A percentile compares a stretch with the other conserved stretches of the same genome.
Evolutionary conservation across 1,284 basidiomycete genomes (phyloP).

Genomic region (Ceratobasidium papillatum): DNA sequence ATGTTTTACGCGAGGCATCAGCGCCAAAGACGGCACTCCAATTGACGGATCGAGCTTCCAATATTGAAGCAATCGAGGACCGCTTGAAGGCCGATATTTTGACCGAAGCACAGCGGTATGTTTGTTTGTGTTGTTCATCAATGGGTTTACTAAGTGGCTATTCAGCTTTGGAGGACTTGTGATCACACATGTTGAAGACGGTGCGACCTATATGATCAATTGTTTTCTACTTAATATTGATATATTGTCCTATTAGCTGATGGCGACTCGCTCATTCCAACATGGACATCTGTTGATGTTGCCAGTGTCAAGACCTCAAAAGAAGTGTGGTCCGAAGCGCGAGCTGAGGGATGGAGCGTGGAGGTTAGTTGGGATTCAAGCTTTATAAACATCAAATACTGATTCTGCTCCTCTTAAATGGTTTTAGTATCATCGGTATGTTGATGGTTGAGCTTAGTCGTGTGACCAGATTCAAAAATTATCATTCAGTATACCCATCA

Average conservation of each 20-base stretch:
- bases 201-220: conserved; percentile 53
- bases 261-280: conserved; percentile 86
- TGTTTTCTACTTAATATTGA: conserved; percentile 1
- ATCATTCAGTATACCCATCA: conserved; percentile 84
- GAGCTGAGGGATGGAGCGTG: conserved; percentile 86
- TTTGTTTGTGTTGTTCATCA: conserved; percentile 6
- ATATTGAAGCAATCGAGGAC: conserved; percentile 93
- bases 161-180: conserved; percentile 87
- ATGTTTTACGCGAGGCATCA: conserved; percentile 92
- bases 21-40: conserved; percentile 83
- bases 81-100: conserved; percentile 93
- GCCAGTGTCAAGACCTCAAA: conserved; percentile 86
- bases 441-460: conserved; percentile 11
- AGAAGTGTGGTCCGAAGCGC: conserved; percentile 87
- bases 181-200: conserved; percentile 91
- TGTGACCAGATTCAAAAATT: background rate
- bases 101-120: conserved; percentile 81
- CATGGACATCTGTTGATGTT: conserved; percentile 93
- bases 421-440: conserved; percentile 70
- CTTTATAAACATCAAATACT: background rate
- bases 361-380: conserved; percentile 63
- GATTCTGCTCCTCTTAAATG: conserved; percentile 2
- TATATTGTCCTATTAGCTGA: conserved; percentile 58
- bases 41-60: conserved; percentile 91
- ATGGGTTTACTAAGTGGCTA: conserved; percentile 8